Evolutionary conservation across 495 filamentous ascomycete species (phyloP).

Genomic region (Talaromyces borbonicus): DNA sequence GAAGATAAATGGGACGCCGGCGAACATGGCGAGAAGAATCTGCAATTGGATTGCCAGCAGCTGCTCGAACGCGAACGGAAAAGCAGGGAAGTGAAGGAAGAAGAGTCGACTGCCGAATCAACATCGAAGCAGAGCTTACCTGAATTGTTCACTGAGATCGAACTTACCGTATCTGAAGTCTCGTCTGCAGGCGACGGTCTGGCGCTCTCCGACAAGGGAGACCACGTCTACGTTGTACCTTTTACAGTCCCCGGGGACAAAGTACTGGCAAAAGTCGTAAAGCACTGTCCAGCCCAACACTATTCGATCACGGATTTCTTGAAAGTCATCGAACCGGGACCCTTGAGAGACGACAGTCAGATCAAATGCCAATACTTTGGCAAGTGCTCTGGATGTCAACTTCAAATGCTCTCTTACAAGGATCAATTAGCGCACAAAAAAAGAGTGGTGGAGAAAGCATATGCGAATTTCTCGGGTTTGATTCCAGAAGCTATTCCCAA

Average conservation of each 20-base stretch:
- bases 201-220: constrained; percentile 50
- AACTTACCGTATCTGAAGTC: constrained; percentile 63
- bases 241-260: constrained; percentile 81
- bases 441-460: constrained; percentile 83
- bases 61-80: constrained; percentile 46
- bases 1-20: constrained; percentile 12
- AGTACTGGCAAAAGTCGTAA: constrained; percentile 68
- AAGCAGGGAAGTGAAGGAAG: constrained; percentile 17
- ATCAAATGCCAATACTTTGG: constrained; percentile 79
- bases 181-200: constrained; percentile 90
- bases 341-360: constrained; percentile 63
- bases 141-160: constrained; percentile 61
- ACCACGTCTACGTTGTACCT: constrained; percentile 80
- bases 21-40: constrained; percentile 55
- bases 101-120: constrained; percentile 13
- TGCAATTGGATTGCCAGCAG: constrained; percentile 57
- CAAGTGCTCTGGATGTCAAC: constrained; percentile 85
- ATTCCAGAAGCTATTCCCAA: constrained; percentile 63
- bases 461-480: constrained; percentile 77
- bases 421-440: constrained; percentile 80
- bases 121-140: constrained; percentile 38
- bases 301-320: constrained; percentile 76
- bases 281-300: constrained; percentile 45
- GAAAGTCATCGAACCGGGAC: constrained; percentile 61
- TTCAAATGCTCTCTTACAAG: constrained; percentile 90